Percentiles rank a stretch among this genome's conserved stretches.
Conservation (phyloP, 768 basidiomycete species). For the Termitomyces titanicus region DNA sequence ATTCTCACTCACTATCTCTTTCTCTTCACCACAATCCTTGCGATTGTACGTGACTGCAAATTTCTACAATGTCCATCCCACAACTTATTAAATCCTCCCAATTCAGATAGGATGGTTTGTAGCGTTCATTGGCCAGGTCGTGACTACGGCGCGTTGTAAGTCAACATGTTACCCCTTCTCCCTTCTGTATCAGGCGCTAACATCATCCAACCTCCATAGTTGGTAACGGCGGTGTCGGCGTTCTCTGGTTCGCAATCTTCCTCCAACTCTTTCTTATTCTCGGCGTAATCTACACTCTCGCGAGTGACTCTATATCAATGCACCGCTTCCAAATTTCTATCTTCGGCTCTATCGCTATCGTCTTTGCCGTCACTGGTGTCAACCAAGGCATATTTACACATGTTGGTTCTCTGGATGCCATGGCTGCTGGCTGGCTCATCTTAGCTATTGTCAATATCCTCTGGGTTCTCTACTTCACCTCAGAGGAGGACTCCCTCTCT, state of each 20-base stretch:
- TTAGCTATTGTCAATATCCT: conserved; percentile 88
- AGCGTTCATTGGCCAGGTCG: conserved; percentile 73
- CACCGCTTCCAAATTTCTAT: conserved; percentile 88
- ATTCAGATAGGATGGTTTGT: conserved; percentile 67
- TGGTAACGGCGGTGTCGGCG: conserved; percentile 47
- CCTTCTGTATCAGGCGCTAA: conserved; percentile 7
- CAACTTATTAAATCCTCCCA: conserved; percentile 30
- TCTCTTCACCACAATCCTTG: conserved; percentile 79
- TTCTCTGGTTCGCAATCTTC: conserved; percentile 83
- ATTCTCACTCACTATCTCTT: conserved; percentile 91
- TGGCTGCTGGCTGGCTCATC: conserved; percentile 94
- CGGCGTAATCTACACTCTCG: conserved; percentile 72
- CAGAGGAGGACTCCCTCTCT: conserved; percentile 87
- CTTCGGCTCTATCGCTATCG: conserved; percentile 83
- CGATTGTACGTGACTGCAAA: conserved; percentile 51
- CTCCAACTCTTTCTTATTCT: conserved; percentile 70
- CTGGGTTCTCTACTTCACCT: conserved; percentile 97
- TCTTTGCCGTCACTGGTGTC: conserved; percentile 79
- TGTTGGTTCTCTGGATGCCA: conserved; percentile 60
- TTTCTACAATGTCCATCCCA: conserved; percentile 8
- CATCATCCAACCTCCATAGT: conserved; percentile 25
- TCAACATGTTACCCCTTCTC: not conserved
- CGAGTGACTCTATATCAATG: conserved; percentile 88
- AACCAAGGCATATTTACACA: conserved; percentile 62
- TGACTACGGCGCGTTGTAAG: conserved; percentile 54